Conservation (phyloP, 441 rosid genomes). For the Populus hybrid region DNA sequence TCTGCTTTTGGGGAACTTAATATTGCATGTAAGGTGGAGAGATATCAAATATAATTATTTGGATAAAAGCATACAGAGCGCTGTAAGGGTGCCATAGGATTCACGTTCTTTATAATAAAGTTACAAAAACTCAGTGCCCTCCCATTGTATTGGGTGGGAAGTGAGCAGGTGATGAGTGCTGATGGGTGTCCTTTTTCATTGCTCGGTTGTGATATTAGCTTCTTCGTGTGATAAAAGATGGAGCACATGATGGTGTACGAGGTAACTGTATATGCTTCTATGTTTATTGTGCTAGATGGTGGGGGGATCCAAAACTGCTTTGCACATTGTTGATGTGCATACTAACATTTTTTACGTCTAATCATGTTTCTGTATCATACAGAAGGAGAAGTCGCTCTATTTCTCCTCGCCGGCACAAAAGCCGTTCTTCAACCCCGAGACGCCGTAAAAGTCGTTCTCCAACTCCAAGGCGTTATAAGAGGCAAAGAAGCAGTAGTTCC, state of each 20-base stretch:
- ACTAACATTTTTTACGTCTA: slow-evolving; percentile 39
- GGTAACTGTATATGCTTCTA: slow-evolving; percentile 8
- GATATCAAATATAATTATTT: slow-evolving; percentile 19
- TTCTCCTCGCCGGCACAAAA: slow-evolving; percentile 66
- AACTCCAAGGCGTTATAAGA: slow-evolving; percentile 67
- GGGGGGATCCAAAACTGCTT: slow-evolving; percentile 34
- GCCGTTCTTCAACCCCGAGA: slow-evolving; percentile 63
- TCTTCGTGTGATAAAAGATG: slow-evolving; percentile 96
- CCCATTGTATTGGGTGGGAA: slow-evolving; percentile 59
- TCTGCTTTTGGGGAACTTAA: slow-evolving; percentile 13
- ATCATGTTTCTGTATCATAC: slow-evolving; percentile 38
- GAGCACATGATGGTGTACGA: slow-evolving; percentile 61
- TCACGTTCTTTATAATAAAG: slow-evolving; percentile 31
- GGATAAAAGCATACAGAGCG: slow-evolving; percentile 20
- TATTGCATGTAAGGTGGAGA: slow-evolving; percentile 18
- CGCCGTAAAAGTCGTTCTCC: slow-evolving; percentile 69
- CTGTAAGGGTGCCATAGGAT: slow-evolving; percentile 36
- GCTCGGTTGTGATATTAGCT: slow-evolving; percentile 83
- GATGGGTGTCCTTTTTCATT: slow-evolving; percentile 77
- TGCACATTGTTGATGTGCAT: slow-evolving; percentile 23
- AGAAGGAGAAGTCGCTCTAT: slow-evolving; percentile 88
- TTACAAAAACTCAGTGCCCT: slow-evolving; percentile 46
- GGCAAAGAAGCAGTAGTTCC: slow-evolving; percentile 79
- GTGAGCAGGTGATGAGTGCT: slow-evolving; percentile 77
- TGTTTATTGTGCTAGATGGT: slow-evolving; percentile 40